Evolutionary conservation across 2,329 filamentous ascomycete genomes (phyloP).

Genomic region (Colletotrichum neosansevieriae): DNA sequence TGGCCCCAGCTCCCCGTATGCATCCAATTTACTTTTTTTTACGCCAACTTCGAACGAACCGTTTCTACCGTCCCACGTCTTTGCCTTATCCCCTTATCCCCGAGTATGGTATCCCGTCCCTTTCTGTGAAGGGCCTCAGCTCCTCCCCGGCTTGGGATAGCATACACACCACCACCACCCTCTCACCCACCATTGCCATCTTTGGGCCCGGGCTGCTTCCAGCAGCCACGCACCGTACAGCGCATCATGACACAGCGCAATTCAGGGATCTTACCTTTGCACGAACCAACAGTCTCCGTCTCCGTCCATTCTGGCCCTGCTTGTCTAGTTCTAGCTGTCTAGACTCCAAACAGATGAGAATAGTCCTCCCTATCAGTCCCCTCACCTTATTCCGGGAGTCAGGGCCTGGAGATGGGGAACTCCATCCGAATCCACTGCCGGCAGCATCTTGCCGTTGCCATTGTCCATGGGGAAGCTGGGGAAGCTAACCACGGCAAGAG

Average conservation of each 20-base stretch:
- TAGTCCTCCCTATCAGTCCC: background rate
- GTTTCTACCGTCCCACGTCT: conserved; percentile 40
- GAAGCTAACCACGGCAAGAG: conserved; percentile 10
- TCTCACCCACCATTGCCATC: conserved; percentile 9
- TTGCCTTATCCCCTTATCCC: conserved; percentile 39
- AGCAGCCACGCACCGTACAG: conserved; percentile 21
- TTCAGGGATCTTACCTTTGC: conserved; percentile 5
- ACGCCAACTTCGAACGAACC: conserved; percentile 39
- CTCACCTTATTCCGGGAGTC: conserved; percentile 15
- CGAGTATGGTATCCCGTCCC: conserved; percentile 22
- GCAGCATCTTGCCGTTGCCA: background rate
- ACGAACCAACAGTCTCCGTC: conserved; percentile 19
- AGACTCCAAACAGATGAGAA: conserved; percentile 3
- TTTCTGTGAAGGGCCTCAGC: conserved; percentile 4
- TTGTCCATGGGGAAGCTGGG: conserved; percentile 21
- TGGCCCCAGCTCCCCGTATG: conserved; percentile 27
- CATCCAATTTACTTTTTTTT: conserved; percentile 36
- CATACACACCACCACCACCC: conserved; percentile 13
- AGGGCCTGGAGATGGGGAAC: conserved; percentile 9
- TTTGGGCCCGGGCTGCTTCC: background rate
- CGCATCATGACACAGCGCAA: conserved; percentile 9
- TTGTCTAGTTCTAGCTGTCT: conserved; percentile 5
- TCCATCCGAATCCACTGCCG: conserved; percentile 10
- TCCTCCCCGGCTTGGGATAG: background rate
- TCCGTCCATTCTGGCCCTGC: background rate